Evolutionary conservation across 495 filamentous ascomycete species (phyloP).

Genomic region (Bathelium albidoporum): DNA sequence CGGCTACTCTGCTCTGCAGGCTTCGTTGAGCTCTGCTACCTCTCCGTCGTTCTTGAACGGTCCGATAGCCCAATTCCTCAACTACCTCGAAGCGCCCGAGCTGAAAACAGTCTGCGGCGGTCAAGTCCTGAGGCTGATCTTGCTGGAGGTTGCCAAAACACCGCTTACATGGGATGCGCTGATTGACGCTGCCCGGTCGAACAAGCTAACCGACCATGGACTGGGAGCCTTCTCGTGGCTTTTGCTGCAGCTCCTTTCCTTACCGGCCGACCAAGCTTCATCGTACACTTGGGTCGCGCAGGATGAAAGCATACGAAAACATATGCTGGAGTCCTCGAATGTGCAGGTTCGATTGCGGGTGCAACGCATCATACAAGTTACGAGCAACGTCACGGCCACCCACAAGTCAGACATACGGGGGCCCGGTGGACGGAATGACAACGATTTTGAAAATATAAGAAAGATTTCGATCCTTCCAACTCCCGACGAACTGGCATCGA

Average conservation of each 20-base stretch:
- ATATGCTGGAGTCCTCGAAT: background rate
- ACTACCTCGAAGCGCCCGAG: constrained; percentile 23
- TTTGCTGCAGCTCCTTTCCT: constrained; percentile 43
- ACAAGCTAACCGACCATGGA: constrained; percentile 31
- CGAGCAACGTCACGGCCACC: constrained; percentile 25
- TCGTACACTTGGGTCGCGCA: background rate
- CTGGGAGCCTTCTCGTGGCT: constrained; percentile 50
- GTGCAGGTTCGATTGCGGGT: constrained; percentile 29
- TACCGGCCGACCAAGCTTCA: constrained; percentile 25
- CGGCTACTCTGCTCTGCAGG: background rate
- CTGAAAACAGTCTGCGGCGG: constrained; percentile 48
- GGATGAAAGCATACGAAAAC: background rate
- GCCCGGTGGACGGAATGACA: constrained; percentile 70
- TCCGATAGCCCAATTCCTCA: constrained; percentile 8
- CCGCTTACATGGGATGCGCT: constrained; percentile 52
- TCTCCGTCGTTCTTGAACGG: constrained; percentile 43
- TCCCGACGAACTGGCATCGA: constrained; percentile 52
- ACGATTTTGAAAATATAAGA: constrained; percentile 55
- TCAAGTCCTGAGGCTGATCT: constrained; percentile 42
- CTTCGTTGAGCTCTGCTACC: constrained; percentile 3
- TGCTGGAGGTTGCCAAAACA: constrained; percentile 46
- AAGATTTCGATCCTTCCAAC: constrained; percentile 60
- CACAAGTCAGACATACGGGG: constrained; percentile 8
- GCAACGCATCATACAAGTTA: constrained; percentile 40
- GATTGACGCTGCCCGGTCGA: constrained; percentile 32